These are phyloP conservation scores for Trypethelium eluteriae DNA, from an alignment of 495 filamentous ascomycete genomes.

Conservation along the genomic window DNA sequence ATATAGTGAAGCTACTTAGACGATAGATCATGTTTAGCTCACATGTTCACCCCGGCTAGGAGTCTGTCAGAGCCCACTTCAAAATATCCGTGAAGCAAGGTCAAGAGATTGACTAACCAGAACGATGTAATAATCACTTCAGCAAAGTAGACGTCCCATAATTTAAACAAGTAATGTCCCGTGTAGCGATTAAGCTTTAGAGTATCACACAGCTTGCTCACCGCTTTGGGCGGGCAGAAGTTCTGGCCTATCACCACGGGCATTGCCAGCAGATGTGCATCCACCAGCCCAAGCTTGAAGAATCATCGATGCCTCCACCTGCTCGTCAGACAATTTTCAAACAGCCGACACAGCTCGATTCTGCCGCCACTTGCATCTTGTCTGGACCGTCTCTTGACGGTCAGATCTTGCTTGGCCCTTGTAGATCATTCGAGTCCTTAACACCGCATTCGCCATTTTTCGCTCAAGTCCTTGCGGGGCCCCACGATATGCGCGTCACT, in stretches of 20 bases:
- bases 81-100: too few species aligned
- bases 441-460: not conserved
- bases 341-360: not conserved
- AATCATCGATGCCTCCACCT: constrained; percentile 1
- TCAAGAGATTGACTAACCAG: too few species aligned
- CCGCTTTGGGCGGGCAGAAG: constrained; percentile 1
- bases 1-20: too few species aligned
- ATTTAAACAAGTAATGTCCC: not conserved
- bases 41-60: too few species aligned
- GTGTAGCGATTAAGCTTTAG: not conserved
- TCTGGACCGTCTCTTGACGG: not conserved
- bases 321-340: not conserved
- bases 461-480: not conserved
- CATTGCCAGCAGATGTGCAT: not conserved
- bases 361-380: not conserved
- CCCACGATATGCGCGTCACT: constrained; percentile 3
- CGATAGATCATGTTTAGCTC: too few species aligned
- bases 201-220: not conserved
- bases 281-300: not conserved
- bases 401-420: too few species aligned
- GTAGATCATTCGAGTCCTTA: not conserved
- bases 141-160: too few species aligned
- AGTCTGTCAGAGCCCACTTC: too few species aligned
- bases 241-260: constrained; percentile 5
- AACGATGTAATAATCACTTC: too few species aligned